Evolutionary conservation across 495 filamentous ascomycete species (phyloP).

Genomic region (Tuber melanosporum): DNA sequence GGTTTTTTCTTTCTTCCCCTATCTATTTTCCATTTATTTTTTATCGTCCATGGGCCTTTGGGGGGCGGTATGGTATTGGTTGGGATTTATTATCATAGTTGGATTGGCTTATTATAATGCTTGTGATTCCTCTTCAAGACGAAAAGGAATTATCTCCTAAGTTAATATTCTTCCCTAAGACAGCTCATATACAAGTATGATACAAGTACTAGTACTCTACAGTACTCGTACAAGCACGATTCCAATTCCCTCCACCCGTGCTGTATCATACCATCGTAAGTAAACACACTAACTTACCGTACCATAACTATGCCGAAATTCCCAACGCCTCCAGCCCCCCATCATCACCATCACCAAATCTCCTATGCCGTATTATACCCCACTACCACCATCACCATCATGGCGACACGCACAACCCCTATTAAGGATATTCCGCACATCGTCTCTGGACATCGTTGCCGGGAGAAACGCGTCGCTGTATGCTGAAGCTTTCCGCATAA

Average conservation of each 20-base stretch:
- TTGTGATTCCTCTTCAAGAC: background rate
- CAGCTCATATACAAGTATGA: background rate
- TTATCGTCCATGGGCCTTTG: background rate
- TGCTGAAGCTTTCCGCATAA: too few species aligned
- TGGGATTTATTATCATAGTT: background rate
- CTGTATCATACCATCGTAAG: background rate
- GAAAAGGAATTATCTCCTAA: background rate
- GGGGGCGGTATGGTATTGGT: background rate
- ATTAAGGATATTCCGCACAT: too few species aligned
- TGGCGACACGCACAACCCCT: too few species aligned
- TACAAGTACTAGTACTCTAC: too few species aligned
- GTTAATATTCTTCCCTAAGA: background rate
- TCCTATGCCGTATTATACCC: too few species aligned
- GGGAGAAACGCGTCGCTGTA: too few species aligned
- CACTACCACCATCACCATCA: background rate
- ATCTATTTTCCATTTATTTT: background rate
- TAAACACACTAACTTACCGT: constrained; percentile 4
- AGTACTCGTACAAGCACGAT: background rate
- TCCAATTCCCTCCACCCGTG: background rate
- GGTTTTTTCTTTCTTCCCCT: background rate
- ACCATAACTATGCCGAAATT: background rate
- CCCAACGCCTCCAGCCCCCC: background rate
- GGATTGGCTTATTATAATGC: background rate
- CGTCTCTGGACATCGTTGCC: too few species aligned
- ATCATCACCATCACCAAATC: background rate